phyloP scores from a whole-genome alignment of 495 filamentous ascomycete species.

The Beverwykella pulmonaria region DNA sequence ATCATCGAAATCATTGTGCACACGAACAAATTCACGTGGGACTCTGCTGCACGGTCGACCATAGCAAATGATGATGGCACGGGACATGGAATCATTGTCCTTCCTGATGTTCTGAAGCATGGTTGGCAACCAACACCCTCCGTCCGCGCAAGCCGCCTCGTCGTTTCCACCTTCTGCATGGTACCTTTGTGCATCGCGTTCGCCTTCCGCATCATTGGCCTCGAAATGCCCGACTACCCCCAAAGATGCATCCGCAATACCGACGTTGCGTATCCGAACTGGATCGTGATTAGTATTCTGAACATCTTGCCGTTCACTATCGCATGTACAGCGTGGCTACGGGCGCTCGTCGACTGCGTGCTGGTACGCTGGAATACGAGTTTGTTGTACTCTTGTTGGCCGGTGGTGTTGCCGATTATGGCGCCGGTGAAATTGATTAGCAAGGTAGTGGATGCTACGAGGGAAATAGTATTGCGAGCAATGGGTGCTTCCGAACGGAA shows the following conservation, averaged over 20 bases:
- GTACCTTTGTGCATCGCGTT: constrained; percentile 6
- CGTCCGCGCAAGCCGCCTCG: constrained; percentile 5
- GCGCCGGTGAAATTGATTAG: not conserved
- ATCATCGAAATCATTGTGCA: not conserved
- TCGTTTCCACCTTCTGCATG: not conserved
- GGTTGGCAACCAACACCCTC: not conserved
- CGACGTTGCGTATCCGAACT: not conserved
- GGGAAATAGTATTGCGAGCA: not conserved
- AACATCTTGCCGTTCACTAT: constrained; percentile 7
- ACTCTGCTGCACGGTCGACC: no score
- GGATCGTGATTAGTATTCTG: not conserved
- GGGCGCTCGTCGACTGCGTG: constrained; percentile 11
- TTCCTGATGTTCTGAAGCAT: no score
- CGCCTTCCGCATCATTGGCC: not conserved
- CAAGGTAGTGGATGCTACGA: not conserved
- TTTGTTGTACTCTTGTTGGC: not conserved
- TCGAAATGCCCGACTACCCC: not conserved
- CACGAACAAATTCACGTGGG: not conserved
- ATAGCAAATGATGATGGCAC: no score
- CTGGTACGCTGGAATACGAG: constrained; percentile 12
- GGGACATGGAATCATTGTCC: no score
- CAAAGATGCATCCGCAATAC: not conserved
- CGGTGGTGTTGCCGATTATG: not conserved
- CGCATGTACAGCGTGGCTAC: constrained; percentile 14
- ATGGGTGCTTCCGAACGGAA: not conserved